Evolutionary conservation across 805 yeast species (phyloP).

Genomic region (Metschnikowia hibisci): DNA sequence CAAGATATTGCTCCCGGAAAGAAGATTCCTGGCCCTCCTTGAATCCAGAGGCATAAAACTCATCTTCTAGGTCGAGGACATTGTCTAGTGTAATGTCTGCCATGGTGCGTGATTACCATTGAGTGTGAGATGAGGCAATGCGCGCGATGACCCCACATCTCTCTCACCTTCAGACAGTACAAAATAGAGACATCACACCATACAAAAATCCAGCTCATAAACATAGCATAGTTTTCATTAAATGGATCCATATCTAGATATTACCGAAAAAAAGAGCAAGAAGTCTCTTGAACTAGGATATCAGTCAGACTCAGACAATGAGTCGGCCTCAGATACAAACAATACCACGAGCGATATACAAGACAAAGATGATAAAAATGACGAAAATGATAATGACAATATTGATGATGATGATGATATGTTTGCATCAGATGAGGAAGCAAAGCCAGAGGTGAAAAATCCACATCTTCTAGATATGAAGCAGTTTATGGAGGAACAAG

Average conservation of each 20-base stretch:
- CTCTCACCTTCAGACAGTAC: too few species aligned
- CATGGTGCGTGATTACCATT: conserved; percentile 5
- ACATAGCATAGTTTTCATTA: too few species aligned
- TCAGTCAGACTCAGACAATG: conserved; percentile 19
- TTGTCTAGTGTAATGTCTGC: conserved; percentile 40
- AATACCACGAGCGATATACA: conserved; percentile 8
- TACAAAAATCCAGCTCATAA: too few species aligned
- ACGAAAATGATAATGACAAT: too few species aligned
- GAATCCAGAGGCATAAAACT: conserved; percentile 64
- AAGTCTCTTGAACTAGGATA: conserved; percentile 9
- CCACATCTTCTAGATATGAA: conserved; percentile 13
- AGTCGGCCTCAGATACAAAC: conserved; percentile 8
- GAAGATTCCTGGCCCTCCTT: conserved; percentile 67
- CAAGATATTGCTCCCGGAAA: conserved; percentile 53
- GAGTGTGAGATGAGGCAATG: not conserved
- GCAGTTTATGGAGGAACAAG: conserved; percentile 27
- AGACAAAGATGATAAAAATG: conserved; percentile 7
- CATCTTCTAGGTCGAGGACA: conserved; percentile 56
- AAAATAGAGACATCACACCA: too few species aligned
- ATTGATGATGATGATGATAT: conserved; percentile 40
- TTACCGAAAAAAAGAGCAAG: not conserved
- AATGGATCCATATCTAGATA: not conserved
- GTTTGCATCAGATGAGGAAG: conserved; percentile 30
- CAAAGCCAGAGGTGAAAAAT: conserved; percentile 6
- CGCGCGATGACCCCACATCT: too few species aligned